Evolutionary conservation across 306 rosid species (phyloP).

Genomic region (Carpinus viminea): DNA sequence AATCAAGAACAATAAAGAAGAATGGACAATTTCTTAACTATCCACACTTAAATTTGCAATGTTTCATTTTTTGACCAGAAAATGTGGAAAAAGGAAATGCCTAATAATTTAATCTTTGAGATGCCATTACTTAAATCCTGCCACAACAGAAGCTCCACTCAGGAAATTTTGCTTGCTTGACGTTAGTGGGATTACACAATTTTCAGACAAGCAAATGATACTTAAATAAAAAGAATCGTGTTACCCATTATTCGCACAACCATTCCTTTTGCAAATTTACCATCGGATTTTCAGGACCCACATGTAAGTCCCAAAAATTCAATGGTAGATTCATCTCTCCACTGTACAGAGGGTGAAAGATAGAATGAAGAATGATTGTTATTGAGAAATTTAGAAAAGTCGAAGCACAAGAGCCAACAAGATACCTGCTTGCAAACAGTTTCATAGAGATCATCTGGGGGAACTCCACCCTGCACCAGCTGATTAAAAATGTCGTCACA

Average conservation of each 20-base stretch:
- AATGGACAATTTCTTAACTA: constrained; percentile 12
- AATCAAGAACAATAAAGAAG: constrained; percentile 9
- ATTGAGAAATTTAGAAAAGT: background rate
- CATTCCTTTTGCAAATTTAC: too few species aligned
- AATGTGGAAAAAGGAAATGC: background rate
- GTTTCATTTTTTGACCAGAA: background rate
- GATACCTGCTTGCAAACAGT: constrained; percentile 90
- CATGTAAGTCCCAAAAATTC: too few species aligned
- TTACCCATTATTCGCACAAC: too few species aligned
- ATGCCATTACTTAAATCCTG: background rate
- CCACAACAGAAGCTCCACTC: background rate
- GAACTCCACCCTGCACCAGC: constrained; percentile 76
- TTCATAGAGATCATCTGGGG: constrained; percentile 71
- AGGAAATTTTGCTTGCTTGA: background rate
- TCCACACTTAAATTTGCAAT: background rate
- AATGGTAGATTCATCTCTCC: too few species aligned
- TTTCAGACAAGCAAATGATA: background rate
- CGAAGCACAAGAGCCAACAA: constrained; percentile 9
- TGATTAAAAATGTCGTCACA: constrained; percentile 81
- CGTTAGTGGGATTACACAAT: background rate
- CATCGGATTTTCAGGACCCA: too few species aligned
- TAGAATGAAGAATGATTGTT: too few species aligned
- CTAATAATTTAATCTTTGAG: background rate
- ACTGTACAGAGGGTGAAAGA: too few species aligned
- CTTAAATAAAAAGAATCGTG: background rate